These are phyloP conservation scores for Talaromyces sp. DNA, from an alignment of 2,329 filamentous ascomycete genomes.

Conservation along the genomic window DNA sequence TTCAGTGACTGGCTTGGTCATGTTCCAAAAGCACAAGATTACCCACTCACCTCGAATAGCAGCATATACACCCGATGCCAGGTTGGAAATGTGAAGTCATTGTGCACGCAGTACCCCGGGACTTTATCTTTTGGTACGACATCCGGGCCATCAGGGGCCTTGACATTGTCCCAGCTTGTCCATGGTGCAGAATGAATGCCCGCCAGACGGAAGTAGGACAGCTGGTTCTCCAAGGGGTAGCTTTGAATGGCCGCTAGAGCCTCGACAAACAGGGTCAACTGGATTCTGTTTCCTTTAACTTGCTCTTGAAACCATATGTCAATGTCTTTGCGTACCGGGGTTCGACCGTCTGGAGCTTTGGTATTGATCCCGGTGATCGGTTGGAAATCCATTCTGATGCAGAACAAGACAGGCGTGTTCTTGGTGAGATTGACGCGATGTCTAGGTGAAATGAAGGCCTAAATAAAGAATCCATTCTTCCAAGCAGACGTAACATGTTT, in stretches of 20 bases:
- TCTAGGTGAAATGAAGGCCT: too few species aligned
- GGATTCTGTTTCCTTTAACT: constrained; percentile 11
- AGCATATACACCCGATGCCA: constrained; percentile 81
- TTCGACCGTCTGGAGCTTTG: too few species aligned
- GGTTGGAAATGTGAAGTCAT: constrained; percentile 67
- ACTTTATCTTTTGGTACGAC: constrained; percentile 19
- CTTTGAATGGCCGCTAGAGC: constrained; percentile 13
- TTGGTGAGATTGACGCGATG: too few species aligned
- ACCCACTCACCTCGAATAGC: constrained; percentile 47
- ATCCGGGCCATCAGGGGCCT: constrained; percentile 26
- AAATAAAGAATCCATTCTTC: too few species aligned
- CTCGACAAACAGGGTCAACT: constrained; percentile 15
- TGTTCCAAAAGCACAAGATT: background rate
- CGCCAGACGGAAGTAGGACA: constrained; percentile 1
- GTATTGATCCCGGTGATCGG: too few species aligned
- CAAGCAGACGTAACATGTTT: too few species aligned
- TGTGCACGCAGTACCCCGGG: constrained; percentile 75
- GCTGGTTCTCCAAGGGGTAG: constrained; percentile 5
- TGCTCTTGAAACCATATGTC: constrained; percentile 15
- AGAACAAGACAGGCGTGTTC: too few species aligned
- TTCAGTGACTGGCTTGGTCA: background rate
- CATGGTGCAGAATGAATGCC: constrained; percentile 53
- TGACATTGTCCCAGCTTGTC: constrained; percentile 61
- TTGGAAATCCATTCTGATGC: too few species aligned
- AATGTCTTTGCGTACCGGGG: constrained; percentile 6